Evolutionary conservation across 345 rosid species (phyloP).

Genomic region (Hibiscus syriacus): DNA sequence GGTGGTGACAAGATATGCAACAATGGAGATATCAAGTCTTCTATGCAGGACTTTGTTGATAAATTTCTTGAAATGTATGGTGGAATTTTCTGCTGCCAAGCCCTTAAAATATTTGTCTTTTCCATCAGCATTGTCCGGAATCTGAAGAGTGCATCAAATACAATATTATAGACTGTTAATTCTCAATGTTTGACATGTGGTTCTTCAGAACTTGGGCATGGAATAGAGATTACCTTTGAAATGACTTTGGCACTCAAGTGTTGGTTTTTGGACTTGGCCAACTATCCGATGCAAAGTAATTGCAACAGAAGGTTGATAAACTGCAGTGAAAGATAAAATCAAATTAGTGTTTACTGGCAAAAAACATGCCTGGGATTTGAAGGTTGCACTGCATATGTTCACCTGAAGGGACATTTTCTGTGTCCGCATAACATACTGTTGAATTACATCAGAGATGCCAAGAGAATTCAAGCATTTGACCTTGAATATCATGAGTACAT

Average conservation of each 20-base stretch:
- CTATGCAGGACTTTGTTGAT: conserved; percentile 55
- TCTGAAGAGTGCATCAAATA: conserved; percentile 38
- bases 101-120: conserved; percentile 51
- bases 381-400: conserved; percentile 10
- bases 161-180: conserved; percentile 14
- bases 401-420: conserved; percentile 78
- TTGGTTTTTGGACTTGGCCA: conserved; percentile 76
- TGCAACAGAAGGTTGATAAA: conserved; percentile 61
- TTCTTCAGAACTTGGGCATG: conserved; percentile 9
- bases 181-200: conserved; percentile 2
- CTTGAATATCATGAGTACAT: conserved; percentile 32
- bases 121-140: conserved; percentile 56
- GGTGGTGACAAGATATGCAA: conserved; percentile 81
- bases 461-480: conserved; percentile 66
- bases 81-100: conserved; percentile 73
- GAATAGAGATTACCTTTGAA: conserved; percentile 48
- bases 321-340: conserved; percentile 32
- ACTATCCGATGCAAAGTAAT: conserved; percentile 55
- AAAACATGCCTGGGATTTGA: not conserved
- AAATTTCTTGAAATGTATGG: conserved; percentile 80
- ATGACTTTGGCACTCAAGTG: conserved; percentile 86
- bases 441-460: conserved; percentile 66
- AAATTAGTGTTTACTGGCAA: not conserved
- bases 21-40: conserved; percentile 66
- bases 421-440: conserved; percentile 58